Evolutionary conservation across 2,329 filamentous ascomycete genomes (phyloP).

Genomic region (Pseudomassariella vexata): DNA sequence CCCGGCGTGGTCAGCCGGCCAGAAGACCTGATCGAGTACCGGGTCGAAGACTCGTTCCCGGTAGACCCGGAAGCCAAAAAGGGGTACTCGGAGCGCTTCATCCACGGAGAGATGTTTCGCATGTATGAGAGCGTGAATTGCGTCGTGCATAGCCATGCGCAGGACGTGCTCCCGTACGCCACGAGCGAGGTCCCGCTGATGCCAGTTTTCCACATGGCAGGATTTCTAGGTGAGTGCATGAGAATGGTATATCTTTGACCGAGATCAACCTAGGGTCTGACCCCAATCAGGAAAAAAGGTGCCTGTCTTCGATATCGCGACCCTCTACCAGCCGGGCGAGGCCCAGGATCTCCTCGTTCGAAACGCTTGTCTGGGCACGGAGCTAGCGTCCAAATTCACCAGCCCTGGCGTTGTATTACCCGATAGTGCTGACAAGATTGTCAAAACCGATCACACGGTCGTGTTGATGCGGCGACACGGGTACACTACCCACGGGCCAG

Average conservation of each 20-base stretch:
- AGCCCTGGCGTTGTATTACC: too few relatives aligned
- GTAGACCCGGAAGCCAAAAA: constrained; percentile 30
- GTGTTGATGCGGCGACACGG: constrained; percentile 14
- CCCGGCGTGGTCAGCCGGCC: constrained; percentile 38
- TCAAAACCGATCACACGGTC: constrained; percentile 5
- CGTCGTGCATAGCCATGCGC: constrained; percentile 12
- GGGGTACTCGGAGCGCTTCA: constrained; percentile 23
- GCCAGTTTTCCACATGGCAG: constrained; percentile 11
- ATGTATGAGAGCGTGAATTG: constrained; percentile 8
- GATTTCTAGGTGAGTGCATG: constrained; percentile 10
- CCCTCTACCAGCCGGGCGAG: constrained; percentile 8
- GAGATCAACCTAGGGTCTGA: too few relatives aligned
- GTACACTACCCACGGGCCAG: constrained; percentile 8
- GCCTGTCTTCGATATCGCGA: constrained; percentile 12
- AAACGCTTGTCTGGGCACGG: constrained; percentile 11
- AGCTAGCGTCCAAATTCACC: constrained; percentile 9
- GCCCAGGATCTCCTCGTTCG: constrained; percentile 10
- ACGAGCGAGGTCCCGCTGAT: constrained; percentile 8
- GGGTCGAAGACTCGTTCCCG: constrained; percentile 32
- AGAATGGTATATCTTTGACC: too few relatives aligned
- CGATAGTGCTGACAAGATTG: neutral
- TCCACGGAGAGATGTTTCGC: constrained; percentile 14
- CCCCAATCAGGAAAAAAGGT: constrained; percentile 2
- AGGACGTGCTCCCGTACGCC: constrained; percentile 10
- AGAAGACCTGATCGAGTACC: constrained; percentile 40